Evolutionary conservation across 1,139 yeast genomes (phyloP), one percentile per base, ranked within the genome.

Genomic region (Yamadazyma triangularis): DNA sequence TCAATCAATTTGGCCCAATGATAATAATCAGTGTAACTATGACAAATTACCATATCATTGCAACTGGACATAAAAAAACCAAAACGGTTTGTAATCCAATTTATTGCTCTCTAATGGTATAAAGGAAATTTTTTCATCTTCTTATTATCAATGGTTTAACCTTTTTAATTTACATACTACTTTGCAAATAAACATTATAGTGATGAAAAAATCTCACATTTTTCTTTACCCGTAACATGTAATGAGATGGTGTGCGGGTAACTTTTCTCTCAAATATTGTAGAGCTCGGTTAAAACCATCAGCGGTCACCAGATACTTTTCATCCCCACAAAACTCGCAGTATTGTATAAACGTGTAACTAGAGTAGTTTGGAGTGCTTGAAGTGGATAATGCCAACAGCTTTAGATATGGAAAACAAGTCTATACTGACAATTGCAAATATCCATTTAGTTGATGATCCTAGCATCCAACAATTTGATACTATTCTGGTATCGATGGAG

Each of bases 21-120:
- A 25, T 24, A 33, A 37, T 33, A 41, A 49, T 66, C 72, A 66
- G 72, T 65, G 72, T 66, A 65, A 66, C 72, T 66, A 65, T 65
- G 72, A 66, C 72, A 62, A 64, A 56, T 24, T 64, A 65, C 72
- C 73, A 58, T 55, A 56, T 66, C 73, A 66, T 59, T 53, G 72
- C 71, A 60, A 45, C 48, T 56, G 53, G 58, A 53, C 53, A 47
- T 52, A 49, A 47, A 6, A 54, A 48, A 44, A 50, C 63, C 73
- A 66, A 62, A 58, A 66, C 72, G 73, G 60, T 48, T 29, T 29
- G 36, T 50, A 48, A 53, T 58, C 48, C 44, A 60, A 50, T 49
- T 45, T 39, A 51, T 45, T 44, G 69, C 70, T 64, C 70, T 50
- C 43, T 31, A 38, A 46, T 53, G 70, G 70, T 63, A 62, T 45